These are phyloP conservation scores for Aspergillus puulaauensis DNA, from an alignment of 2,329 filamentous ascomycete genomes.

Conservation along the genomic window DNA sequence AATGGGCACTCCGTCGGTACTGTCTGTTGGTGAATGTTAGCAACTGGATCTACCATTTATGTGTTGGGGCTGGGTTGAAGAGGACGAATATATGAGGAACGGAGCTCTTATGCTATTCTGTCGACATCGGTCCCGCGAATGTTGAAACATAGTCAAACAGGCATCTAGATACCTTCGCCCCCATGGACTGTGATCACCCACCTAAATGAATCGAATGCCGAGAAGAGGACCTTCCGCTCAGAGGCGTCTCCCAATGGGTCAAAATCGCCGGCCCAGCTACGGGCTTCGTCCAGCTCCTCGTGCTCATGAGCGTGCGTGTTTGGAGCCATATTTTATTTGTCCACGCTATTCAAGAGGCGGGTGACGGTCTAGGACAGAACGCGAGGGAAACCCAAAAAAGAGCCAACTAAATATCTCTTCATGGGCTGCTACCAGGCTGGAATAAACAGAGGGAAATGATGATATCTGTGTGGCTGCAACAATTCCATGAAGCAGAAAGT, in stretches of 20 bases:
- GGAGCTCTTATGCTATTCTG: background rate
- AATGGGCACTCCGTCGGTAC: conserved; percentile 81
- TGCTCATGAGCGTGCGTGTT: background rate
- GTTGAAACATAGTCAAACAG: background rate
- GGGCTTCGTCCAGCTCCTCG: conserved; percentile 19
- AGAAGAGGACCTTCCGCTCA: conserved; percentile 76
- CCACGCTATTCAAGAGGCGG: background rate
- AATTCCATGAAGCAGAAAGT: background rate
- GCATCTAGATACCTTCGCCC: conserved; percentile 3
- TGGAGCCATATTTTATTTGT: conserved; percentile 7
- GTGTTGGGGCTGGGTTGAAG: background rate
- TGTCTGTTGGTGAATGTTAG: conserved; percentile 55
- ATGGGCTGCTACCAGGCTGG: background rate
- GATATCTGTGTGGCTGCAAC: background rate
- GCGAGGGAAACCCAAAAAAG: background rate
- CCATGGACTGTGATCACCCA: conserved; percentile 49
- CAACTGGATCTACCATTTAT: background rate
- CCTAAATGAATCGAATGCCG: conserved; percentile 85
- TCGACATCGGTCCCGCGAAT: background rate
- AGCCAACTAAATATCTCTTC: background rate
- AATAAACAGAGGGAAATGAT: background rate
- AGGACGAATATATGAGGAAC: background rate
- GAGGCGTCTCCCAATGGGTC: conserved; percentile 72
- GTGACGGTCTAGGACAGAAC: background rate
- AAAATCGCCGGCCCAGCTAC: conserved; percentile 61